Percentiles rank a stretch among this genome's conserved stretches.
Evolutionary conservation across 805 yeast species (phyloP).

Genomic region (Pichia manshurica): DNA sequence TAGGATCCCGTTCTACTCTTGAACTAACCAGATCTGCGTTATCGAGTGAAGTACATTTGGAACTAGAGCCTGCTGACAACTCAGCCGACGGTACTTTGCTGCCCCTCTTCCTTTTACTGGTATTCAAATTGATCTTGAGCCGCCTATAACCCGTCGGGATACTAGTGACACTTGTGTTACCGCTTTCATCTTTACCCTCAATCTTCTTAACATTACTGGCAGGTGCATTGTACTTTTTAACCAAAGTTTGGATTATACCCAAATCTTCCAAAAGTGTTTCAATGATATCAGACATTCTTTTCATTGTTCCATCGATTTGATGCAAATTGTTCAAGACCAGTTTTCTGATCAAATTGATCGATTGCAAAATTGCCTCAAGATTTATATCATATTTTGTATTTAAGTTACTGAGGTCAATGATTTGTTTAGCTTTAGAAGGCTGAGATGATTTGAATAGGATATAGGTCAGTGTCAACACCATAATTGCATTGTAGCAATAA

Average conservation of each 20-base stretch:
- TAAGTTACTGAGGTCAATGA: conserved; percentile 27
- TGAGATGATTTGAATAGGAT: conserved; percentile 29
- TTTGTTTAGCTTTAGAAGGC: conserved; percentile 14
- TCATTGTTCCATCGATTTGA: conserved; percentile 38
- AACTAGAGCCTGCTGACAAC: background rate
- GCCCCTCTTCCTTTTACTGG: background rate
- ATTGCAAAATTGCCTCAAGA: conserved; percentile 24
- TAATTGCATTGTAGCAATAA: conserved; percentile 38
- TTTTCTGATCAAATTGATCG: conserved; percentile 32
- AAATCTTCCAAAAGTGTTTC: conserved; percentile 38
- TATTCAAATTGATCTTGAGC: conserved; percentile 15
- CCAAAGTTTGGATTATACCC: conserved; percentile 32
- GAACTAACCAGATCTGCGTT: background rate
- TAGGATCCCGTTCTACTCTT: background rate
- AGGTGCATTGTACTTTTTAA: conserved; percentile 25
- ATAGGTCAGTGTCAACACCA: conserved; percentile 38
- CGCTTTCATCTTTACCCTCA: conserved; percentile 27
- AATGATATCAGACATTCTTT: conserved; percentile 37
- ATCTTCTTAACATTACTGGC: conserved; percentile 28
- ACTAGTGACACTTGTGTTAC: conserved; percentile 30
- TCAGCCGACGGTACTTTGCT: background rate
- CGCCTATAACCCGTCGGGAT: conserved; percentile 29
- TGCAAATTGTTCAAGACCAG: conserved; percentile 29
- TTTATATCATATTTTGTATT: conserved; percentile 26
- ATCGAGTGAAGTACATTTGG: background rate